Conservation (phyloP, 768 basidiomycete genomes). For the Boletus vinaceobasis region DNA sequence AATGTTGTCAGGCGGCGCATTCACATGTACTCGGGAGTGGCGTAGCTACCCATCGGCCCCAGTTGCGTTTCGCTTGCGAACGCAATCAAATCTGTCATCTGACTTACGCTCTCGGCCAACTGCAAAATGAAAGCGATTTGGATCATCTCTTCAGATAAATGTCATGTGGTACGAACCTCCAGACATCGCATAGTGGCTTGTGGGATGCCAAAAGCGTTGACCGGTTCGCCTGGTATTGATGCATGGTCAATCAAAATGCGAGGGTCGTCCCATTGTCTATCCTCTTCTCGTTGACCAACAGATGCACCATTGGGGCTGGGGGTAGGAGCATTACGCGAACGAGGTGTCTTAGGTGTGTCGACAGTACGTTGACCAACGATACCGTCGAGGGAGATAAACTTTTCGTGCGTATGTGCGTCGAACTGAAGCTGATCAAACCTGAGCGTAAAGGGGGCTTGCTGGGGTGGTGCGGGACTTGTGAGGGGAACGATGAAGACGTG, state of each 20-base stretch:
- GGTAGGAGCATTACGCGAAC: conserved; percentile 31
- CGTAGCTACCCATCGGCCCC: conserved; percentile 64
- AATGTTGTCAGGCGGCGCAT: conserved; percentile 20
- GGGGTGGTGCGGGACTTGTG: conserved; percentile 15
- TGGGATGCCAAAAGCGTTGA: conserved; percentile 85
- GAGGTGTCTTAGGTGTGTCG: conserved; percentile 41
- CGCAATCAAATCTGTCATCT: conserved; percentile 74
- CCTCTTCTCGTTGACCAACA: conserved; percentile 42
- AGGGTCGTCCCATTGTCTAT: conserved; percentile 66
- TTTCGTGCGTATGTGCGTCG: conserved; percentile 70
- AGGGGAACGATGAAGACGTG: conserved; percentile 46
- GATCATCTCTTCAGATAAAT: conserved; percentile 1
- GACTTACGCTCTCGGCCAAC: conserved; percentile 78
- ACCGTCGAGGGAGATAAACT: conserved; percentile 64
- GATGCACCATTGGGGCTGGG: conserved; percentile 32
- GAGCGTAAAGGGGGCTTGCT: conserved; percentile 34
- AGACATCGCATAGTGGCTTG: conserved; percentile 88
- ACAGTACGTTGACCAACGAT: conserved; percentile 49
- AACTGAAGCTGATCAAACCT: conserved; percentile 76
- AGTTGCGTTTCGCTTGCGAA: conserved; percentile 52
- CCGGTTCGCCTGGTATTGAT: conserved; percentile 75
- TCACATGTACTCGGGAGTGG: conserved; percentile 24
- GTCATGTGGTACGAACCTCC: conserved; percentile 47
- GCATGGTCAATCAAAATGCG: conserved; percentile 56
- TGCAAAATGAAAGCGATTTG: conserved; percentile 25